Percentiles rank a stretch among this genome's conserved stretches.
Conservation (phyloP, 2,329 filamentous ascomycete genomes). For the Chalaropsis ovoidea region DNA sequence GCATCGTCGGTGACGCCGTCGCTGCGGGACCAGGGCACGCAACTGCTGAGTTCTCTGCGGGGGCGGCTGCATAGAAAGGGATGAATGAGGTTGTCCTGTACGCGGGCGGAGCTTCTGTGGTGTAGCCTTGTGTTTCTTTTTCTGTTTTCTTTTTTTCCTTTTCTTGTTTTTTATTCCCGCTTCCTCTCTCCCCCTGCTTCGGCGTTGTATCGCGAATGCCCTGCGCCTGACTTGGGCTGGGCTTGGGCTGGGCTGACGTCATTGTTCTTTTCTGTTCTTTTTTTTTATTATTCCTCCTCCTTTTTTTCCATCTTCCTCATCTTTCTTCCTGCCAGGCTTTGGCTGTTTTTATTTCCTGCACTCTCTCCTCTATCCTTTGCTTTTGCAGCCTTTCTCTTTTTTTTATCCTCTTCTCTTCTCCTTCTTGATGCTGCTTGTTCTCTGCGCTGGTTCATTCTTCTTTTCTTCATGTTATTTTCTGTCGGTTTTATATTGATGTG, state of each 20-base stretch:
- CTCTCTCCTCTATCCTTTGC: too few relatives aligned
- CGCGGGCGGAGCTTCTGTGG: neutral
- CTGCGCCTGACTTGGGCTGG: too few relatives aligned
- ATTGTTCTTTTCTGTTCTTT: constrained; percentile 17
- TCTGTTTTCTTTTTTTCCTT: neutral
- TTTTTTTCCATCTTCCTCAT: neutral
- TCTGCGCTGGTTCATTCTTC: constrained; percentile 27
- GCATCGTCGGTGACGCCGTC: constrained; percentile 16
- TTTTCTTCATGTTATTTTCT: constrained; percentile 31
- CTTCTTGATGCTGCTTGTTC: constrained; percentile 26
- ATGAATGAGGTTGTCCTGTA: neutral
- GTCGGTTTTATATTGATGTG: neutral
- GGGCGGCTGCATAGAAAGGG: constrained; percentile 16
- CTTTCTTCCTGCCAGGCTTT: constrained; percentile 28
- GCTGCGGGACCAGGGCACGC: constrained; percentile 18
- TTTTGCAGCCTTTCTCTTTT: constrained; percentile 28
- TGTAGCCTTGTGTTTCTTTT: neutral
- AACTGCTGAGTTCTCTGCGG: constrained; percentile 19
- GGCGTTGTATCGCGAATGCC: too few relatives aligned
- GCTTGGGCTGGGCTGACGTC: too few relatives aligned
- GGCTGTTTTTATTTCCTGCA: too few relatives aligned
- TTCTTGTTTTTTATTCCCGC: neutral
- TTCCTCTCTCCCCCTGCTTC: too few relatives aligned
- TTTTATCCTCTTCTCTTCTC: constrained; percentile 31
- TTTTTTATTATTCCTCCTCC: constrained; percentile 27